A percentile compares a stretch with the other conserved stretches of the same genome.
phyloP scores from a whole-genome alignment of 768 basidiomycete species.

The Baorangia bicolor region DNA sequence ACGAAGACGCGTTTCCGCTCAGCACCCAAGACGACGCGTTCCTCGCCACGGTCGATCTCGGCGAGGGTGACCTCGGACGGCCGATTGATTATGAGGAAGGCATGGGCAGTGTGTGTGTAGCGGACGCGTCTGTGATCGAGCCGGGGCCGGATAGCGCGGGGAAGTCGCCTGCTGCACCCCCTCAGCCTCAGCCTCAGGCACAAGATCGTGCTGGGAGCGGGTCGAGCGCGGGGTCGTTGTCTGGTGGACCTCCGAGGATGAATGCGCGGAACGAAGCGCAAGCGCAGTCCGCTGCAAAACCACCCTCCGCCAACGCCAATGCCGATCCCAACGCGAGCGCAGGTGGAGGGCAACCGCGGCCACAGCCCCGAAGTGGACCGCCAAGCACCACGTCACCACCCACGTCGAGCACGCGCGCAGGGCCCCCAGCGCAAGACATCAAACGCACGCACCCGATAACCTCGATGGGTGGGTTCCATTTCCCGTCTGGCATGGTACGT shows the following conservation, averaged over 20 bases:
- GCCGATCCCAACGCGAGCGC: background rate
- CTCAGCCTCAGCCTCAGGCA: constrained; percentile 5
- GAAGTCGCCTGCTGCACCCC: background rate
- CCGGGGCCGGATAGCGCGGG: background rate
- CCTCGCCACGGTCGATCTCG: constrained; percentile 55
- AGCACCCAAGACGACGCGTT: constrained; percentile 69
- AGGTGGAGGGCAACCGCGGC: background rate
- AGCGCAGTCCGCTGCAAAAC: background rate
- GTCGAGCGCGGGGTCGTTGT: background rate
- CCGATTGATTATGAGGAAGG: constrained; percentile 44
- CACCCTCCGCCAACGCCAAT: background rate
- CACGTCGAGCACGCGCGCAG: background rate
- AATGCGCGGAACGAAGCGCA: background rate
- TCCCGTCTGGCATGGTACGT: constrained; percentile 46
- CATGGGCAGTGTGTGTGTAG: constrained; percentile 12
- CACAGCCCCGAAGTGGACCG: background rate
- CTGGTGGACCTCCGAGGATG: background rate
- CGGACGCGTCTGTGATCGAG: constrained; percentile 8
- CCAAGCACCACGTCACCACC: background rate
- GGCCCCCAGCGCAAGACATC: background rate
- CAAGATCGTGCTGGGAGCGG: constrained; percentile 1
- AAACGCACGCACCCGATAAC: constrained; percentile 3
- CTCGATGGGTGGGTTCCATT: constrained; percentile 50
- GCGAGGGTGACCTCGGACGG: constrained; percentile 40
- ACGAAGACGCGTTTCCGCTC: constrained; percentile 45